phyloP scores from a whole-genome alignment of 768 basidiomycete species.

The Pleurotus ostreatus region DNA sequence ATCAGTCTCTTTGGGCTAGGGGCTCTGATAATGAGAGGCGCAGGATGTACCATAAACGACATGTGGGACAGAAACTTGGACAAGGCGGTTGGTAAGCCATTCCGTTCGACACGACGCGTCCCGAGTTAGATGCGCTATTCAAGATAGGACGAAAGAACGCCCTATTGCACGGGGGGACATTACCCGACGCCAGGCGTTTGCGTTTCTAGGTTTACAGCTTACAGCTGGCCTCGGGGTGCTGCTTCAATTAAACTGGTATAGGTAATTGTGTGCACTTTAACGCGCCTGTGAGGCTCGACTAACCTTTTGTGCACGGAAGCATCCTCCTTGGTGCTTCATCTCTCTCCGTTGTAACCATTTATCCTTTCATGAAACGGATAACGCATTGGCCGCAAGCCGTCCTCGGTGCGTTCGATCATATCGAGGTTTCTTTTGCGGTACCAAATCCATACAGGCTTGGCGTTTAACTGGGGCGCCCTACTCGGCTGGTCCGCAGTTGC shows the following conservation, averaged over 20 bases:
- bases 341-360: constrained; percentile 79
- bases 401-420: constrained; percentile 53
- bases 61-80: constrained; percentile 97
- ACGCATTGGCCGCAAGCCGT: constrained; percentile 98
- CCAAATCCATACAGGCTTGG: constrained; percentile 54
- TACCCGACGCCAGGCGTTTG: constrained; percentile 66
- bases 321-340: constrained; percentile 92
- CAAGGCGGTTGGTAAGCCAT: constrained; percentile 73
- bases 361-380: constrained; percentile 96
- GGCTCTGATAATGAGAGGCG: constrained; percentile 93
- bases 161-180: constrained; percentile 87
- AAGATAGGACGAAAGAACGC: constrained; percentile 83
- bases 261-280: constrained; percentile 44
- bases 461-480: constrained; percentile 96
- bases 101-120: not conserved
- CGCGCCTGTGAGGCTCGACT: too few species aligned
- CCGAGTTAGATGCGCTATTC: not conserved
- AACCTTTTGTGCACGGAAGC: constrained; percentile 32
- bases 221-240: constrained; percentile 80
- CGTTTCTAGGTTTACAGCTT: constrained; percentile 81
- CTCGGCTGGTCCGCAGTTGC: constrained; percentile 96
- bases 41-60: constrained; percentile 98
- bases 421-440: not conserved
- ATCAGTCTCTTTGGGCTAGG: constrained; percentile 83
- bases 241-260: constrained; percentile 92